Evolutionary conservation across 345 rosid species (phyloP).

Genomic region (Eucalyptus tenuipes): DNA sequence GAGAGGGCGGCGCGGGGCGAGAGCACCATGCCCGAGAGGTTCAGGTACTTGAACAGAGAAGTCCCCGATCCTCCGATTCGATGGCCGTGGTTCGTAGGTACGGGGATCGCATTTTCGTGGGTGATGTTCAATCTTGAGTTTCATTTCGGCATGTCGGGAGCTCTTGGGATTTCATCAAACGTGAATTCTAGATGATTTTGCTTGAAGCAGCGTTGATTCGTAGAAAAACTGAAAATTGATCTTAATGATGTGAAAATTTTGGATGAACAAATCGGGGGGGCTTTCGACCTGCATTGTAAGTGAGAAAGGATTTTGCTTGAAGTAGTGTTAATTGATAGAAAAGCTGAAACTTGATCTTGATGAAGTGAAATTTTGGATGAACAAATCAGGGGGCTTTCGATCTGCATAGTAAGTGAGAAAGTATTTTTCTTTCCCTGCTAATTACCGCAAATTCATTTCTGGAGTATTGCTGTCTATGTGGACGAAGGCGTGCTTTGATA

Average conservation of each 20-base stretch:
- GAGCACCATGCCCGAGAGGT: constrained; percentile 87
- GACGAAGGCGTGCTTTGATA: background rate
- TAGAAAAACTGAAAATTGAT: background rate
- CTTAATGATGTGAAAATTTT: background rate
- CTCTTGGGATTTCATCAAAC: background rate
- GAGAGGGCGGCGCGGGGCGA: constrained; percentile 46
- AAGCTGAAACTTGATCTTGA: background rate
- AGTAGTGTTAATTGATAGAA: background rate
- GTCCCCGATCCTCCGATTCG: constrained; percentile 52
- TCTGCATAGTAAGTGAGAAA: background rate
- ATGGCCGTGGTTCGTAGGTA: constrained; percentile 92
- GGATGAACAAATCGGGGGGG: background rate
- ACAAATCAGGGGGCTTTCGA: background rate
- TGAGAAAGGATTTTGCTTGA: background rate
- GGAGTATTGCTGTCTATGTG: background rate
- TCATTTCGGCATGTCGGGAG: background rate
- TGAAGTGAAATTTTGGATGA: background rate
- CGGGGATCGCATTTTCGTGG: constrained; percentile 1
- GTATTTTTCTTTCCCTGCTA: background rate
- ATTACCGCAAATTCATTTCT: background rate
- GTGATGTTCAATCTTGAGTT: background rate
- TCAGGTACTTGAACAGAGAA: constrained; percentile 72
- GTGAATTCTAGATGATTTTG: background rate
- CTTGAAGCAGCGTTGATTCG: background rate
- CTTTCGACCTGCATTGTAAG: background rate